Evolutionary conservation across 2,329 filamentous ascomycete species (phyloP).

Genomic region (Sordariomycetes sp.): DNA sequence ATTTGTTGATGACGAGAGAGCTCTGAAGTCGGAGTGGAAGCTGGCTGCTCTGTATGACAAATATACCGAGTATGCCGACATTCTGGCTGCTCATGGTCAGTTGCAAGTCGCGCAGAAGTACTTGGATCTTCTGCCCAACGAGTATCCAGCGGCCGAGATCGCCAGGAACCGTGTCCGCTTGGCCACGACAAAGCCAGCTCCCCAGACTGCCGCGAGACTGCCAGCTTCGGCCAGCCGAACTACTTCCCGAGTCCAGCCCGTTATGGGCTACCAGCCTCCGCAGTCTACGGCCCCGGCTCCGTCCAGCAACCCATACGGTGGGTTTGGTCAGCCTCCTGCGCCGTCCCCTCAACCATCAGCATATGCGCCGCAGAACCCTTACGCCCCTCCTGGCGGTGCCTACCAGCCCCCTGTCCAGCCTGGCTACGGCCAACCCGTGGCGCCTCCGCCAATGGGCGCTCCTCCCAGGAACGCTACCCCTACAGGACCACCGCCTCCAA

Average conservation of each 20-base stretch:
- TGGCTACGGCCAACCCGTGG: conserved; percentile 25
- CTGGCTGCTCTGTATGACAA: conserved; percentile 82
- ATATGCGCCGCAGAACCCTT: conserved; percentile 3
- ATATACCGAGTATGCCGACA: conserved; percentile 94
- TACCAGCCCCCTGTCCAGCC: conserved; percentile 44
- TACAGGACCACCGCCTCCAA: conserved; percentile 62
- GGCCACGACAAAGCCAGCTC: conserved; percentile 52
- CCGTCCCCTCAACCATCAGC: conserved; percentile 13
- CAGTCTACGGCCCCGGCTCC: conserved; percentile 20
- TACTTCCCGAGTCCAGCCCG: conserved; percentile 29
- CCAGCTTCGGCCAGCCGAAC: conserved; percentile 20
- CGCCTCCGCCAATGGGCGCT: conserved; percentile 23
- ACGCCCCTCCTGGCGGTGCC: conserved; percentile 22
- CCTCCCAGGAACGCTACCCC: conserved; percentile 53
- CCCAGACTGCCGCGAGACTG: conserved; percentile 16
- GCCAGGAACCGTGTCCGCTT: conserved; percentile 78
- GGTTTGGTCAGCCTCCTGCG: conserved; percentile 11
- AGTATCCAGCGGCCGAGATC: conserved; percentile 80
- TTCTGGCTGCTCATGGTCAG: conserved; percentile 83
- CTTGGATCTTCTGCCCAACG: conserved; percentile 72
- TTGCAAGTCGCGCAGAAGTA: conserved; percentile 84
- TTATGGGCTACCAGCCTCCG: conserved; percentile 38
- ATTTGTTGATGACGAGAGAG: conserved; percentile 72
- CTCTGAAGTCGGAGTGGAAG: conserved; percentile 75
- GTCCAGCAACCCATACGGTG: conserved; percentile 21